Conservation (phyloP, 2,329 filamentous ascomycete species). For the Trichoderma koningiopsis region DNA sequence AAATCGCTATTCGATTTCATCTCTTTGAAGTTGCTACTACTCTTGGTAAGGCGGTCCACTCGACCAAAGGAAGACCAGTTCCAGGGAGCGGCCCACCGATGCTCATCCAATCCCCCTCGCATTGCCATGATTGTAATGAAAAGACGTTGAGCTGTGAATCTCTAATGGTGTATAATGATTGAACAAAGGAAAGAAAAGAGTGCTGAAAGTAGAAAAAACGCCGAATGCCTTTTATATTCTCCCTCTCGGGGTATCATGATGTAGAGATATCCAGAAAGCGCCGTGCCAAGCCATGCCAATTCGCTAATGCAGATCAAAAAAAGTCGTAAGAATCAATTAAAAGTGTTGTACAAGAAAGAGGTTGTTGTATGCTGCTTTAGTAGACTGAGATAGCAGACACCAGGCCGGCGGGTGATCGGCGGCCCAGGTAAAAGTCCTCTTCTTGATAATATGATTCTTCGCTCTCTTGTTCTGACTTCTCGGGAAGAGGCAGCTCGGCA, state of each 20-base stretch:
- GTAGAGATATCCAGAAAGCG: constrained; percentile 3
- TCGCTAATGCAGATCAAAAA: constrained; percentile 18
- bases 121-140: constrained; percentile 21
- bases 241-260: constrained; percentile 23
- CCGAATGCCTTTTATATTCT: constrained; percentile 21
- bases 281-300: constrained; percentile 23
- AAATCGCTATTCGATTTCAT: constrained; percentile 20
- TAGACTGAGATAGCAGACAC: constrained; percentile 61
- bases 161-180: constrained; percentile 18
- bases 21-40: constrained; percentile 7
- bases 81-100: constrained; percentile 23
- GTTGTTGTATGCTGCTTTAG: constrained; percentile 39
- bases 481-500: constrained; percentile 59
- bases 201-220: neutral
- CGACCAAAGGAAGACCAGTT: constrained; percentile 24
- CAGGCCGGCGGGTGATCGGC: constrained; percentile 53
- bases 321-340: constrained; percentile 17
- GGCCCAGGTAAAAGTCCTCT: constrained; percentile 54
- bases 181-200: constrained; percentile 18
- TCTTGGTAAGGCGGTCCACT: constrained; percentile 15
- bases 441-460: constrained; percentile 52
- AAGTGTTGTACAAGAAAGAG: constrained; percentile 6
- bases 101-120: constrained; percentile 4
- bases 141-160: constrained; percentile 18
- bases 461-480: constrained; percentile 46